These are phyloP conservation scores for Kwoniella pini DNA, from an alignment of 768 basidiomycete genomes.

Conservation along the genomic window DNA sequence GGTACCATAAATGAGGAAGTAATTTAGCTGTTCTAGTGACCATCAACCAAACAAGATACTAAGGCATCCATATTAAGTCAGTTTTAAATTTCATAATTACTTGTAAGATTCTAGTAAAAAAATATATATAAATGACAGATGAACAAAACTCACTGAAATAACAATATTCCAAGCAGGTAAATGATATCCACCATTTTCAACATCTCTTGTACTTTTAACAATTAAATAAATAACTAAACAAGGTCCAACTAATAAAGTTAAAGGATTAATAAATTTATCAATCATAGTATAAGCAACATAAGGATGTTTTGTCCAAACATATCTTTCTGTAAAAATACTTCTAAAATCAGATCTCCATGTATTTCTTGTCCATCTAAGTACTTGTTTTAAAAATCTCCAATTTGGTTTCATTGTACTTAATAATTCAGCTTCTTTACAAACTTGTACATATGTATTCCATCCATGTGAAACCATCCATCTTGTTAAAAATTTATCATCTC, in stretches of 20 bases:
- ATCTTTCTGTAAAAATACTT: slow-evolving; percentile 81
- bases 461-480: slow-evolving; percentile 96
- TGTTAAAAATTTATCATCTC: slow-evolving; percentile 92
- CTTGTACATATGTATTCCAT: slow-evolving; percentile 83
- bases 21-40: slow-evolving; percentile 63
- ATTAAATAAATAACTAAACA: slow-evolving; percentile 73
- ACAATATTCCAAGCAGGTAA: slow-evolving; percentile 53
- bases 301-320: slow-evolving; percentile 85
- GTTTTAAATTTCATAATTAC: neutral
- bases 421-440: slow-evolving; percentile 62
- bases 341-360: slow-evolving; percentile 90
- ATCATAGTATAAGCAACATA: slow-evolving; percentile 86
- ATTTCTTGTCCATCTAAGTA: slow-evolving; percentile 88
- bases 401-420: slow-evolving; percentile 94
- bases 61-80: neutral
- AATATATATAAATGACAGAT: neutral
- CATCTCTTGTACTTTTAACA: slow-evolving; percentile 69
- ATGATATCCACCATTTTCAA: slow-evolving; percentile 50
- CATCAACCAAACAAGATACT: slow-evolving; percentile 58
- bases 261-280: slow-evolving; percentile 56
- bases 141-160: slow-evolving; percentile 27
- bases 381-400: slow-evolving; percentile 93
- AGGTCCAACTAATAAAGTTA: slow-evolving; percentile 83
- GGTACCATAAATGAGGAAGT: slow-evolving; percentile 74
- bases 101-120: too few species aligned